These are phyloP conservation scores for Emmonsia crescens DNA, from an alignment of 2,329 filamentous ascomycete genomes.

Conservation along the genomic window DNA sequence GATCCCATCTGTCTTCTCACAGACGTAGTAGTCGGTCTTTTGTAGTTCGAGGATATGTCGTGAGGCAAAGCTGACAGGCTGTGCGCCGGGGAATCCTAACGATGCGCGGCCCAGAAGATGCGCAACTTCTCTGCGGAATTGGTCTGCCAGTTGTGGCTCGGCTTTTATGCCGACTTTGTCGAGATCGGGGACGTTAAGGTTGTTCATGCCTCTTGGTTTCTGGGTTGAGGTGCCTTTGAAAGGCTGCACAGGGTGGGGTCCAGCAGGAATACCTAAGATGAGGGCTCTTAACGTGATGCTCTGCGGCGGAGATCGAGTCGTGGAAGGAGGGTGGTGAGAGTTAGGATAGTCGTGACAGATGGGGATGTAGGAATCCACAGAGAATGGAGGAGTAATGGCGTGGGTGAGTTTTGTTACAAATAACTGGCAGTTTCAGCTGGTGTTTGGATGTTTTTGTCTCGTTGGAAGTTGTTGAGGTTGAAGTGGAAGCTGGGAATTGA, in stretches of 20 bases:
- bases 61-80: conserved; percentile 83
- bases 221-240: background rate
- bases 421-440: background rate
- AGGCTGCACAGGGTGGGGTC: background rate
- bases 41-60: conserved; percentile 74
- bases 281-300: conserved; percentile 3
- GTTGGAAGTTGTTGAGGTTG: background rate
- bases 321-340: background rate
- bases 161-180: conserved; percentile 50
- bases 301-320: background rate
- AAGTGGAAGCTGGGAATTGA: background rate
- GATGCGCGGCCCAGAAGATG: conserved; percentile 56
- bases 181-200: conserved; percentile 31
- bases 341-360: background rate
- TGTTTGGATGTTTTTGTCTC: background rate
- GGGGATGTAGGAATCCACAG: background rate
- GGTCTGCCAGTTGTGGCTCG: conserved; percentile 46
- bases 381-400: background rate
- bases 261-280: background rate
- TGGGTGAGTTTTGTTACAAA: background rate
- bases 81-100: conserved; percentile 70
- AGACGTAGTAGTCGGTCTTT: conserved; percentile 84
- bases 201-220: conserved; percentile 21
- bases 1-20: conserved; percentile 96
- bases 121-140: conserved; percentile 64